These are phyloP conservation scores for Xerophyta viscosa DNA, from an alignment of 106 monocot species.

Conservation along the genomic window DNA sequence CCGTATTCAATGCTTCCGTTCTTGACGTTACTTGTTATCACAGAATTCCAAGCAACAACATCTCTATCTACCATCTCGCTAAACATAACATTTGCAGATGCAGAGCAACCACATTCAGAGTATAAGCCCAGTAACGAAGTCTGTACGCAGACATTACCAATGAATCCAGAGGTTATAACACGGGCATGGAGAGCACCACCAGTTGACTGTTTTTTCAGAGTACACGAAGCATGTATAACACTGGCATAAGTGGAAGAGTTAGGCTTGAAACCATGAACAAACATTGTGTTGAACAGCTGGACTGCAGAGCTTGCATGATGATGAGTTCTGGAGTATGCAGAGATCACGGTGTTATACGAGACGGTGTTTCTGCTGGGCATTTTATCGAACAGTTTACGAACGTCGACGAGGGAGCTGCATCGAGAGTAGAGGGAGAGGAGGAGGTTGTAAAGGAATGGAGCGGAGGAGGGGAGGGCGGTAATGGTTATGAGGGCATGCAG, in stretches of 20 bases:
- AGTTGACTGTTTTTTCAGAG: conserved; percentile 5
- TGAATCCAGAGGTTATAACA: conserved; percentile 29
- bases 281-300: conserved; percentile 27
- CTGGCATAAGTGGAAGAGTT: conserved; percentile 47
- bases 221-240: conserved; percentile 31
- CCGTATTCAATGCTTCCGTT: conserved; percentile 11
- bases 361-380: conserved; percentile 50
- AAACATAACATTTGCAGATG: conserved; percentile 34
- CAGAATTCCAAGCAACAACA: conserved; percentile 67
- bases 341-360: conserved; percentile 69
- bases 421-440: conserved; percentile 51
- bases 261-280: conserved; percentile 19
- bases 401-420: conserved; percentile 30
- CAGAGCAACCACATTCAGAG: conserved; percentile 19
- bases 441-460: conserved; percentile 65
- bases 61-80: conserved; percentile 53
- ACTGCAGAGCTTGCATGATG: conserved; percentile 16
- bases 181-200: conserved; percentile 40
- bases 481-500: conserved; percentile 58
- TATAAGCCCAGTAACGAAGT: conserved; percentile 68
- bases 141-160: conserved; percentile 29
- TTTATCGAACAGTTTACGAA: conserved; percentile 35
- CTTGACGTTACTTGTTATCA: conserved; percentile 35
- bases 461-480: conserved; percentile 16
- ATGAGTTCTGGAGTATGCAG: conserved; percentile 31